These are phyloP conservation scores for Orychophragmus violaceus DNA, from an alignment of 345 rosid genomes.

Conservation along the genomic window DNA sequence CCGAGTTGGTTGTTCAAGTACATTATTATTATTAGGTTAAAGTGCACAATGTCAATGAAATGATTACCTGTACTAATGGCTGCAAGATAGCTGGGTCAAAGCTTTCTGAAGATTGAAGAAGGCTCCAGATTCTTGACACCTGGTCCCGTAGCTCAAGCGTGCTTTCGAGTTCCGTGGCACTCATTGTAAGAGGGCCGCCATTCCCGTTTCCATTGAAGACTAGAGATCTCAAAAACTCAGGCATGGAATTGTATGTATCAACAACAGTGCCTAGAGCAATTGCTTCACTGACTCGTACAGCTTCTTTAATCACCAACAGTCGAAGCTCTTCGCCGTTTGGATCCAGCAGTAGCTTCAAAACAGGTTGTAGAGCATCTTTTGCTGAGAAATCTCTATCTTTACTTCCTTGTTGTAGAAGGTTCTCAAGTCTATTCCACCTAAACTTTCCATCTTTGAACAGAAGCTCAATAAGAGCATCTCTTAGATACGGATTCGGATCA, in stretches of 20 bases:
- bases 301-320: constrained; percentile 69
- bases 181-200: constrained; percentile 56
- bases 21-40: background rate
- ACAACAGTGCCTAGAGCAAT: constrained; percentile 47
- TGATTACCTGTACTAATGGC: constrained; percentile 71
- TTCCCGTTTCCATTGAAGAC: constrained; percentile 45
- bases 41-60: background rate
- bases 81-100: constrained; percentile 77
- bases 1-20: too few relatives aligned
- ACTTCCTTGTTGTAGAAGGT: constrained; percentile 82
- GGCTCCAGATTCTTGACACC: constrained; percentile 76
- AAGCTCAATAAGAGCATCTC: constrained; percentile 95
- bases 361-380: constrained; percentile 88
- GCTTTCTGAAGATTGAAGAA: constrained; percentile 58
- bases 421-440: constrained; percentile 97
- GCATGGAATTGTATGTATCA: constrained; percentile 65
- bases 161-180: constrained; percentile 46
- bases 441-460: constrained; percentile 93
- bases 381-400: constrained; percentile 90
- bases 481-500: constrained; percentile 88
- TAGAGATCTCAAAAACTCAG: constrained; percentile 44
- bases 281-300: constrained; percentile 74
- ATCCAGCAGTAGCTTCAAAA: constrained; percentile 61
- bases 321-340: constrained; percentile 85
- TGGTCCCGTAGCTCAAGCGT: constrained; percentile 66